A percentile compares a stretch with the other conserved stretches of the same genome.
These are phyloP conservation scores for Dactylellina cionopaga DNA, from an alignment of 2,329 filamentous ascomycete species.

Conservation along the genomic window DNA sequence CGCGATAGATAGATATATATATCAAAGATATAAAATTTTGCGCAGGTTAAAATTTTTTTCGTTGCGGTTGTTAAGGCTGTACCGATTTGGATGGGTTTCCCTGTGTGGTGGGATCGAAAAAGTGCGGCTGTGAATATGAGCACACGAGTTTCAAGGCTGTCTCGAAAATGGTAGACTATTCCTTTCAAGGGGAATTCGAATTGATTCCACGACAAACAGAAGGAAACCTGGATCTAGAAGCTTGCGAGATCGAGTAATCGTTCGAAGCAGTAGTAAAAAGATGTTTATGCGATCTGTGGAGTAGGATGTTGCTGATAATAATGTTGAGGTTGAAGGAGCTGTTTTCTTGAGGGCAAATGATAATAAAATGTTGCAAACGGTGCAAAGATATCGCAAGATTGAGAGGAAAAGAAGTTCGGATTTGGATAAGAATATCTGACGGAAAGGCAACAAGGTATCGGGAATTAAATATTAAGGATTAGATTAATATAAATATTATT, in stretches of 20 bases:
- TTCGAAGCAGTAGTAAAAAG: background rate
- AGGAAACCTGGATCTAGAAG: background rate
- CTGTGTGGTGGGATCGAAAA: background rate
- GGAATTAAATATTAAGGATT: slow-evolving; percentile 10
- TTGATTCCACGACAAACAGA: background rate
- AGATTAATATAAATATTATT: slow-evolving; percentile 8
- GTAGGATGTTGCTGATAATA: slow-evolving; percentile 9
- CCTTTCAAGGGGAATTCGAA: background rate
- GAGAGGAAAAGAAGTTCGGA: slow-evolving; percentile 20
- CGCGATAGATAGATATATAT: slow-evolving; percentile 18
- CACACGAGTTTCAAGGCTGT: slow-evolving; percentile 41
- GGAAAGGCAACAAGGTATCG: slow-evolving; percentile 21
- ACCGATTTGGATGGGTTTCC: slow-evolving; percentile 31
- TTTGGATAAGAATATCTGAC: slow-evolving; percentile 3
- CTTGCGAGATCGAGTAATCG: too few relatives aligned
- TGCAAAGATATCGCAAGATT: slow-evolving; percentile 33
- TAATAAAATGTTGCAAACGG: background rate
- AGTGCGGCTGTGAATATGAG: slow-evolving; percentile 23
- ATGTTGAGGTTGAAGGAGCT: slow-evolving; percentile 40
- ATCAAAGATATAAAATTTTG: slow-evolving; percentile 32
- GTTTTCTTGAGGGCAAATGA: slow-evolving; percentile 22
- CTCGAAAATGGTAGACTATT: slow-evolving; percentile 23
- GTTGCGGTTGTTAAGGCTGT: slow-evolving; percentile 17
- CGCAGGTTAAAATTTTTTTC: too few relatives aligned
- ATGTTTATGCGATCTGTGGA: slow-evolving; percentile 12